Evolutionary conservation across 768 basidiomycete genomes (phyloP), one percentile per base, ranked within the genome.

Genomic region (Mycena maculata): DNA sequence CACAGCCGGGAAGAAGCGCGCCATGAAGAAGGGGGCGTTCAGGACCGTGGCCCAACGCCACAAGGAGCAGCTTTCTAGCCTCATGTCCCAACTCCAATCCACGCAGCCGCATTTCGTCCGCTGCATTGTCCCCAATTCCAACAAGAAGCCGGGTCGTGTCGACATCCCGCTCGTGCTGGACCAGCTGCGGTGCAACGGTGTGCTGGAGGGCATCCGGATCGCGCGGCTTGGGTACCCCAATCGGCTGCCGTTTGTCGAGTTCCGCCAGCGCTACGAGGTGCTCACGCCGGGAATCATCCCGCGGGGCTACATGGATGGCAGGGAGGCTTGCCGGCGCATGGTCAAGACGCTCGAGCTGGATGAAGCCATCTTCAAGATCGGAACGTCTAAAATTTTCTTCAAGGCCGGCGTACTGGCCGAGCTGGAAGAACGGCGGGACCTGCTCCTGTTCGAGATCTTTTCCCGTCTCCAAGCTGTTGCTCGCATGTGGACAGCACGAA

Each of bases 71-170:
- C 87, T 99, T 10, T 84, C 91, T 11, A 92, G 93, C 72, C 85
- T 99, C 56, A 97, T 99, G 94, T 76, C 81, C 3, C 98, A 99
- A 74, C 85, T 99, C 13, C 89, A 92, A 62, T 88, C 94, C 2
- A 99, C 98, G 0, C 96, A 98, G 72, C 98, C 98, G 0, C 98
- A 99, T 77, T 99, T 99, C 78, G 93, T 99, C 15, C 88, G 98
- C 27, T 99, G 98, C 75, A 99, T 99, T 72, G 97, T 99, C 2
- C 98, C 98, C 2, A 99, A 99, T 73, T 82, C 85, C 22, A 83
- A 89, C 79, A 99, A 99, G 85, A 93, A 93, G 74, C 95, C 98
- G 0, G 93, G 92, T 8, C 87, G 92, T 47, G 86, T 99, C 68
- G 96, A 98, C 72, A 93, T 95, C 1, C 97, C 97, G 0, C 88